Evolutionary conservation across 192 early-diverging fungal species (phyloP).

Genomic region (Dimargaris verticillata): DNA sequence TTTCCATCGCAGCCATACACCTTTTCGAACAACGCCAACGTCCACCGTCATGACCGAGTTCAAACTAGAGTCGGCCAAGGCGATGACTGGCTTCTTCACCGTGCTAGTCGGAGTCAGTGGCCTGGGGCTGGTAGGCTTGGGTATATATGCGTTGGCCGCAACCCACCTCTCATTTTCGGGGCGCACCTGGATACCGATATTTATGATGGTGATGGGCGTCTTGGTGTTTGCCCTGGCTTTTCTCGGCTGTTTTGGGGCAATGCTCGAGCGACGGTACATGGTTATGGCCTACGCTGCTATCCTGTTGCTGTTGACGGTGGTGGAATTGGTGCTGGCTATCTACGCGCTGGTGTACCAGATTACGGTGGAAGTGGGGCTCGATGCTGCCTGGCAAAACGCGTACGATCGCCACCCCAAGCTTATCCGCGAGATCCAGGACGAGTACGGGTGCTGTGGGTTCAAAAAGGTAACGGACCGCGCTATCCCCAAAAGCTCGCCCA

Average conservation of each 20-base stretch:
- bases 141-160: conserved; percentile 19
- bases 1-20: background rate
- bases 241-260: conserved; percentile 27
- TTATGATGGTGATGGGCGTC: conserved; percentile 21
- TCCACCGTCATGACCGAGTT: background rate
- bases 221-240: conserved; percentile 24
- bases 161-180: conserved; percentile 20
- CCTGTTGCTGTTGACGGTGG: conserved; percentile 11
- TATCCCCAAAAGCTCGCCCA: conserved; percentile 13
- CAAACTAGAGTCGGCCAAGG: background rate
- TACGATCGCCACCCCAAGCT: conserved; percentile 20
- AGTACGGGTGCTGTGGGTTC: conserved; percentile 32
- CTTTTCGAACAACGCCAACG: background rate
- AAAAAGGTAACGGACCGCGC: conserved; percentile 18
- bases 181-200: conserved; percentile 21
- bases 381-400: conserved; percentile 24
- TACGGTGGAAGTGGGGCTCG: conserved; percentile 14
- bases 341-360: conserved; percentile 12
- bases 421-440: conserved; percentile 26
- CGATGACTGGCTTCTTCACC: conserved; percentile 9
- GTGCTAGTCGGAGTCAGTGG: conserved; percentile 15
- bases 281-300: conserved; percentile 1
- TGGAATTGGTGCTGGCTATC: conserved; percentile 17
- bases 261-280: conserved; percentile 1
- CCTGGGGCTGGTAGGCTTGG: conserved; percentile 17